Percentiles rank a stretch among this genome's conserved stretches.
These are phyloP conservation scores for Psilocybe azurescens DNA, from an alignment of 768 basidiomycete species.

Conservation along the genomic window DNA sequence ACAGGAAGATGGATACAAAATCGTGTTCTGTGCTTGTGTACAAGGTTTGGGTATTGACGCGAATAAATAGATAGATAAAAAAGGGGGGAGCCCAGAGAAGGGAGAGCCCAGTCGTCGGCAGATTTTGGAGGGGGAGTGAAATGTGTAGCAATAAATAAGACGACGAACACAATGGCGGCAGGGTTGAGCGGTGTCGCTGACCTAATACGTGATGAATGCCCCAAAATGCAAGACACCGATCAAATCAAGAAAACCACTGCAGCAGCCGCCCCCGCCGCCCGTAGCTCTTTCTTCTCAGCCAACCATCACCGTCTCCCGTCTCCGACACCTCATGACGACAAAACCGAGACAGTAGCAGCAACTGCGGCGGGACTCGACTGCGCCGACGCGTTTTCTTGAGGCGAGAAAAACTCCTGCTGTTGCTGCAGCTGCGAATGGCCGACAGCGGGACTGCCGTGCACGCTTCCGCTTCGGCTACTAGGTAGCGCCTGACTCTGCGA, in stretches of 20 bases:
- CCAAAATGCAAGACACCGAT: background rate
- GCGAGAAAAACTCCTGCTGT: constrained; percentile 23
- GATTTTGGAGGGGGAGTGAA: background rate
- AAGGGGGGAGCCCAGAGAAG: background rate
- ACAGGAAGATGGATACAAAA: constrained; percentile 8
- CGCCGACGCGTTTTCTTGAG: constrained; percentile 13
- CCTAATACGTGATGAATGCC: constrained; percentile 12
- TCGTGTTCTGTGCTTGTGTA: constrained; percentile 7
- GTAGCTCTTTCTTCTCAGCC: background rate
- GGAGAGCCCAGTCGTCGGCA: background rate
- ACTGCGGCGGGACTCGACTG: constrained; percentile 3
- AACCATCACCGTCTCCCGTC: constrained; percentile 6
- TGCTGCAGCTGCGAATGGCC: constrained; percentile 12
- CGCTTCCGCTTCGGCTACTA: constrained; percentile 8
- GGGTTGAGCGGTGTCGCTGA: constrained; percentile 1
- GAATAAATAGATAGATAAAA: constrained; percentile 28
- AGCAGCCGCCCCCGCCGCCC: background rate
- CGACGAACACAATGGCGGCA: background rate
- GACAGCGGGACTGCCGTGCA: constrained; percentile 14
- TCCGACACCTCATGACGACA: constrained; percentile 4
- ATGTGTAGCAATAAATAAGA: background rate
- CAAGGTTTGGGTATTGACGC: constrained; percentile 17
- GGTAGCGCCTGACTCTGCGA: constrained; percentile 7
- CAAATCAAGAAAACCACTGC: constrained; percentile 7
- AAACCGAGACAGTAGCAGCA: constrained; percentile 3